Percentiles rank a stretch among this genome's conserved stretches.
Conservation (phyloP, 2,329 filamentous ascomycete species). For the Lomentospora prolificans region DNA sequence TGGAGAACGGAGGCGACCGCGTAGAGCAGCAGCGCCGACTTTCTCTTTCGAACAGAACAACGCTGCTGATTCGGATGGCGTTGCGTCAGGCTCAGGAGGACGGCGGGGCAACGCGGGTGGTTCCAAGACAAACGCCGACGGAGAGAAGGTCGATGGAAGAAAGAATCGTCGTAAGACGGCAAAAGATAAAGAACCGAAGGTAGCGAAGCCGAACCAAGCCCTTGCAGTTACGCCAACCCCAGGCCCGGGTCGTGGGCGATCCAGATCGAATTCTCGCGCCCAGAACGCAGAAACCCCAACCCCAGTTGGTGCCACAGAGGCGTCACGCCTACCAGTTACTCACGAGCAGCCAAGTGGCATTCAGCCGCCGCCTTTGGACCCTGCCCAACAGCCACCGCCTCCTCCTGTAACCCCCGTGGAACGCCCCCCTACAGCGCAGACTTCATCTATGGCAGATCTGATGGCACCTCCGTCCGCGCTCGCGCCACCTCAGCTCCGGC, state of each 20-base stretch:
- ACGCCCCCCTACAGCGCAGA: constrained; percentile 20
- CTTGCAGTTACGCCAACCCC: constrained; percentile 36
- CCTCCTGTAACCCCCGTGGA: constrained; percentile 21
- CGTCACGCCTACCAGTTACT: constrained; percentile 28
- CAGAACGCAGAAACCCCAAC: constrained; percentile 32
- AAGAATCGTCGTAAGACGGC: constrained; percentile 26
- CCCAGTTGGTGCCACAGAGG: constrained; percentile 26
- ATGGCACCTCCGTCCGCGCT: constrained; percentile 33
- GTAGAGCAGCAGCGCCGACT: constrained; percentile 59
- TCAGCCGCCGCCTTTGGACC: constrained; percentile 28
- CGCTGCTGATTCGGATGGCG: constrained; percentile 45
- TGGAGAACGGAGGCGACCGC: constrained; percentile 50
- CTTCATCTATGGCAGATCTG: constrained; percentile 37
- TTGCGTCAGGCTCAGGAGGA: constrained; percentile 40
- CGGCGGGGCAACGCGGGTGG: constrained; percentile 37
- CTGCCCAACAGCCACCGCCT: constrained; percentile 12
- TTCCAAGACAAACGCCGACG: constrained; percentile 38
- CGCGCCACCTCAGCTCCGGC: constrained; percentile 37
- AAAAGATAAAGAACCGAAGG: constrained; percentile 30
- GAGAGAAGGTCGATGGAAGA: constrained; percentile 25
- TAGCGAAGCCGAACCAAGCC: constrained; percentile 32
- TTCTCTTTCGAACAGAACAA: constrained; percentile 52
- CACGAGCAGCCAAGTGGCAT: constrained; percentile 34
- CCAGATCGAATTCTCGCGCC: constrained; percentile 44
- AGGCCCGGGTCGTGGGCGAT: constrained; percentile 34